Conservation (phyloP, 495 filamentous ascomycete species). For the Aspergillus bertholletiae region DNA sequence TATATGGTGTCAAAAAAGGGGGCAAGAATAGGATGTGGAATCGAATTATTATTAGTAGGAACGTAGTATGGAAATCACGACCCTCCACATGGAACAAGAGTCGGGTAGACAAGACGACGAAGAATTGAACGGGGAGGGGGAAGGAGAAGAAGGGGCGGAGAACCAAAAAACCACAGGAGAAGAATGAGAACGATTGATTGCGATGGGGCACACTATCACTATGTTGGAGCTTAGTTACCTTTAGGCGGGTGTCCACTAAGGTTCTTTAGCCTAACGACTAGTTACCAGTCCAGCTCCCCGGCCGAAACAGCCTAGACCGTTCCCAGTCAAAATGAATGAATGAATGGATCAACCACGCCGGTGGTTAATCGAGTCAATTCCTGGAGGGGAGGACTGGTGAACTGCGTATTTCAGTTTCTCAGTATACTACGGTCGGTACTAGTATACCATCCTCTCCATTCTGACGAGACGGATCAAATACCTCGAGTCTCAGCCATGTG, state of each 20-base stretch:
- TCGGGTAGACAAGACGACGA: not conserved
- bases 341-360: too few relatives aligned
- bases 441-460: too few relatives aligned
- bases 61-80: not conserved
- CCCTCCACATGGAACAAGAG: not conserved
- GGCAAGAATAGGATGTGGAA: not conserved
- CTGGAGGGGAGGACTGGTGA: too few relatives aligned
- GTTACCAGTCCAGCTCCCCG: not conserved
- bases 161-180: conserved; percentile 11
- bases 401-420: too few relatives aligned
- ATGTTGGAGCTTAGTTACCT: not conserved
- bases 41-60: not conserved
- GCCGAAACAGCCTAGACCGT: conserved; percentile 14
- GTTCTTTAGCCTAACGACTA: not conserved
- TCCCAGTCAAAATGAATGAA: too few relatives aligned
- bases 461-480: too few relatives aligned
- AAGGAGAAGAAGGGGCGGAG: conserved; percentile 16
- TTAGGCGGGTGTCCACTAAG: not conserved
- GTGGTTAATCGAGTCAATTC: too few relatives aligned
- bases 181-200: conserved; percentile 19
- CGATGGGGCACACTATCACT: not conserved
- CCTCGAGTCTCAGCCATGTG: conserved; percentile 1
- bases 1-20: not conserved
- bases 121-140: not conserved
- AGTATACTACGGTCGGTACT: too few relatives aligned